Base-by-base conservation (phyloP, 1,139 yeast species). In the Geotrichum candidum region DNA sequence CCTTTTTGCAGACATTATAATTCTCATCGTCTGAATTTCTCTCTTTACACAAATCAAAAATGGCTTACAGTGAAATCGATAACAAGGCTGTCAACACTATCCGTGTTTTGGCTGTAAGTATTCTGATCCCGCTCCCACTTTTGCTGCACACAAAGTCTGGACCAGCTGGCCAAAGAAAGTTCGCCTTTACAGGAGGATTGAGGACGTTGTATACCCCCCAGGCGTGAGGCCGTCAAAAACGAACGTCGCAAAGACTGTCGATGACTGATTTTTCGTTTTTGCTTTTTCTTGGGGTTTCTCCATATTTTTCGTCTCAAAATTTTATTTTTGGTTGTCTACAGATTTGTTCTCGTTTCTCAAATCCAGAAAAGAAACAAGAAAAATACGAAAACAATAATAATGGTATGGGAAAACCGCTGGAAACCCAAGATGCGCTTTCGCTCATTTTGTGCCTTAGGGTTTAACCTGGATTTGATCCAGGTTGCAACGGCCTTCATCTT, bases 21-120 rank as follows among this genome's bases (percentile, higher is more conserved):
- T 53, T 33, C 11, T 53, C 25, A 33, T 35, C 46, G 46, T n/a
- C 56, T 29, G 45, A 52, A 52, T 31, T 11, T 10, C 56, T 38
- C 53, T 31, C 5, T 35, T 46, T 31, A 27, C 18, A 31, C 53
- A 45, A 56, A 25, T 46, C 31, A 57, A 57, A 27, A 62, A 62
- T 62, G 65, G 50, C 63, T 53, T 62, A 60, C 50, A 48, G 56
- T 60, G 85, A 82, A 63, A 80, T 90, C 73, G 97, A 92, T 76
- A 81, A 80, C 70, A 81, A 82, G 76, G 88, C 97, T 64, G 81
- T 95, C 78, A 82, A 84, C 81, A 90, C 99, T 69, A 90, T 94
- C 80, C 91, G 98, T 81, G 80, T 88, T 68, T 82, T 95, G 72
- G 85, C 98, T 54, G 85, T 77, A 73, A 66, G 78, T 75, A 57